phyloP scores from a whole-genome alignment of 2,329 filamentous ascomycete genomes.

The Epichloe brachyelytri region DNA sequence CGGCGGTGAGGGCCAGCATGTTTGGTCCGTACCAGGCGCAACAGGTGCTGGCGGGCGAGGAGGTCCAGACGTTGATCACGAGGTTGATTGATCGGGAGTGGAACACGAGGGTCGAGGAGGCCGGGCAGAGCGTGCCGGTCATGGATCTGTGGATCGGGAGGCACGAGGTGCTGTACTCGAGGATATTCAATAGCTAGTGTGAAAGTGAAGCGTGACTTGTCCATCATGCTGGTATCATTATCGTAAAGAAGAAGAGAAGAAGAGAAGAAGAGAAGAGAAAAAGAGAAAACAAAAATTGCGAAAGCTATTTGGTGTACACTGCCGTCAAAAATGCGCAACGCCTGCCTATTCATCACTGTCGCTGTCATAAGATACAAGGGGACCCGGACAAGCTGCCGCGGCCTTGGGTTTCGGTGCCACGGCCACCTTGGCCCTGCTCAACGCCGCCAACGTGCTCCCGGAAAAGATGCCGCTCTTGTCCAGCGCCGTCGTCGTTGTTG shows the following conservation, averaged over 20 bases:
- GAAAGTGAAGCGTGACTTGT: background rate
- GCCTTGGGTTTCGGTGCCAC: slow-evolving; percentile 42
- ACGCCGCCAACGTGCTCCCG: slow-evolving; percentile 64
- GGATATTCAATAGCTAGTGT: slow-evolving; percentile 68
- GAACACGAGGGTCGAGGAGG: slow-evolving; percentile 46
- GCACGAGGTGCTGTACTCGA: slow-evolving; percentile 71
- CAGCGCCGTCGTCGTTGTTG: slow-evolving; percentile 20
- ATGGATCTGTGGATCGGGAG: slow-evolving; percentile 76
- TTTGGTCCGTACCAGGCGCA: slow-evolving; percentile 75
- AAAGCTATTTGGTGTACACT: slow-evolving; percentile 4
- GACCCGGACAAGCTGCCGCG: slow-evolving; percentile 43
- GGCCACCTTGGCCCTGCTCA: slow-evolving; percentile 46
- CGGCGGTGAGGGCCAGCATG: slow-evolving; percentile 63
- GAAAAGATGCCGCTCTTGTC: slow-evolving; percentile 59
- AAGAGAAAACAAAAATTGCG: background rate
- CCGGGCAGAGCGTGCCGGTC: slow-evolving; percentile 61
- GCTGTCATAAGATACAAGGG: slow-evolving; percentile 79
- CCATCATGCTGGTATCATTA: slow-evolving; percentile 18
- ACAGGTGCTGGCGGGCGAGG: slow-evolving; percentile 49
- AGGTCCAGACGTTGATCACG: slow-evolving; percentile 44
- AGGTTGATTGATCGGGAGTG: slow-evolving; percentile 47
- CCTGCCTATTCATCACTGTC: slow-evolving; percentile 55
- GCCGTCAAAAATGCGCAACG: background rate
- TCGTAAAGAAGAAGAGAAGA: slow-evolving; percentile 8
- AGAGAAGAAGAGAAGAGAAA: too few relatives aligned